A percentile compares a stretch with the other conserved stretches of the same genome.
phyloP scores from a whole-genome alignment of 768 basidiomycete species.

The Phylloporus arenicola region DNA sequence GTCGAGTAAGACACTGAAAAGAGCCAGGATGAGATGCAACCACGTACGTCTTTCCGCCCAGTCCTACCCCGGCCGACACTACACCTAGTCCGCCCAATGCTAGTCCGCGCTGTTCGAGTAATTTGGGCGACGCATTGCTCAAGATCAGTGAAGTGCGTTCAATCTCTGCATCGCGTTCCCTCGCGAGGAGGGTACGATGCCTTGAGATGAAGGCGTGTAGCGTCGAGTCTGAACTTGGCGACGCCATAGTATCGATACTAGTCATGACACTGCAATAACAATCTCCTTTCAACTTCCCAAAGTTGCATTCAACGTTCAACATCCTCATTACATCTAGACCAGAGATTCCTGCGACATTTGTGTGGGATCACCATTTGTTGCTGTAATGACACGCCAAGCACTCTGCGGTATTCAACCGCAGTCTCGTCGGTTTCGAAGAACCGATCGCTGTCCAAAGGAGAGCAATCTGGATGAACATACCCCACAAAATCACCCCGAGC shows the following conservation, averaged over 20 bases:
- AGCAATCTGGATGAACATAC: neutral
- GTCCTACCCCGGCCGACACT: conserved; percentile 68
- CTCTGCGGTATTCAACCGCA: conserved; percentile 5
- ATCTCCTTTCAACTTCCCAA: no score
- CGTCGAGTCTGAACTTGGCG: conserved; percentile 20
- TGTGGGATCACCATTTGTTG: no score
- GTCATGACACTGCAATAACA: neutral
- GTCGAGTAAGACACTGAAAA: conserved; percentile 20
- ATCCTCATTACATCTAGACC: no score
- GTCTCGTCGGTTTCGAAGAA: neutral
- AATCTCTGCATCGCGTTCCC: conserved; percentile 82
- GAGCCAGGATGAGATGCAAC: neutral
- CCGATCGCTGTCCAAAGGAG: no score
- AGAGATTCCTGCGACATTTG: no score
- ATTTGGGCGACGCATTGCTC: conserved; percentile 74
- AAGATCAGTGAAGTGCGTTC: conserved; percentile 73
- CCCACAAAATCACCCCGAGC: neutral
- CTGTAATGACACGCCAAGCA: no score
- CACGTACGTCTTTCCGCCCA: conserved; percentile 86
- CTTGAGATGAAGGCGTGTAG: conserved; percentile 59
- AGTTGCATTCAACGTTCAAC: no score
- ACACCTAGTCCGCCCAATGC: conserved; percentile 71
- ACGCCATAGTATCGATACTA: conserved; percentile 2
- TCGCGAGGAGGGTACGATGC: conserved; percentile 59
- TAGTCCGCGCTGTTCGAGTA: conserved; percentile 86